Evolutionary conservation across 2,329 filamentous ascomycete genomes (phyloP).

Genomic region (Cryphonectria naterciae): DNA sequence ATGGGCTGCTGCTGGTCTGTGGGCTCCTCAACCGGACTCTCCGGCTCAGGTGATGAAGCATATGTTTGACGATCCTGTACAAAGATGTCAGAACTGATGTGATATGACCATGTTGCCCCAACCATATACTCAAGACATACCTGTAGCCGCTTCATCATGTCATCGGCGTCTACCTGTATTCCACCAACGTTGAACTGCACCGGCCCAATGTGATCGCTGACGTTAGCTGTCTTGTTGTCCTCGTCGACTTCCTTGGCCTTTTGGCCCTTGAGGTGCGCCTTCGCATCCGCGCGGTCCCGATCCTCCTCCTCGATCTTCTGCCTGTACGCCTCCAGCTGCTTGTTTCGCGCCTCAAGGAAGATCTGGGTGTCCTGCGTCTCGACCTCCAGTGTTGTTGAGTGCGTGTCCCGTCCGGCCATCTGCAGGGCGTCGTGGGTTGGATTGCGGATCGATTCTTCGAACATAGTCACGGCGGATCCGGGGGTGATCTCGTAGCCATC

Average conservation of each 20-base stretch:
- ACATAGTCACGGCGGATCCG: constrained; percentile 70
- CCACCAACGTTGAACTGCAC: constrained; percentile 99
- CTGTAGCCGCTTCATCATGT: constrained; percentile 86
- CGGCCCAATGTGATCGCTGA: constrained; percentile 84
- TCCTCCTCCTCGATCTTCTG: constrained; percentile 60
- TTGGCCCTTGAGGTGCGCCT: constrained; percentile 56
- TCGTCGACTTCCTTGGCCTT: constrained; percentile 43
- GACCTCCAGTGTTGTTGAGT: constrained; percentile 60
- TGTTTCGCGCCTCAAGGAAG: constrained; percentile 76
- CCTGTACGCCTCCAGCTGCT: constrained; percentile 69
- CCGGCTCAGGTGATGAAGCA: constrained; percentile 49
- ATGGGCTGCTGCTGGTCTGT: constrained; percentile 41
- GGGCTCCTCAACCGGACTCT: constrained; percentile 43
- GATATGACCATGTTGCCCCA: neutral
- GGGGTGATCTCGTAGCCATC: constrained; percentile 41
- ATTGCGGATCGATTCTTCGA: constrained; percentile 79
- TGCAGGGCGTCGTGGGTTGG: constrained; percentile 67
- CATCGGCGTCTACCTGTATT: constrained; percentile 93
- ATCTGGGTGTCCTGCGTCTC: constrained; percentile 74
- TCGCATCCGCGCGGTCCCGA: constrained; percentile 34
- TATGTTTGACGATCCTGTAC: constrained; percentile 62
- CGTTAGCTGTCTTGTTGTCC: constrained; percentile 44
- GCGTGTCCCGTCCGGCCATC: constrained; percentile 52
- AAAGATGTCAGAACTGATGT: constrained; percentile 28
- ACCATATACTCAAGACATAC: constrained; percentile 49